Evolutionary conservation across 352 stramenopile species (phyloP), one percentile per base, ranked within the genome.

Genomic region (Phytophthora podocarpi): DNA sequence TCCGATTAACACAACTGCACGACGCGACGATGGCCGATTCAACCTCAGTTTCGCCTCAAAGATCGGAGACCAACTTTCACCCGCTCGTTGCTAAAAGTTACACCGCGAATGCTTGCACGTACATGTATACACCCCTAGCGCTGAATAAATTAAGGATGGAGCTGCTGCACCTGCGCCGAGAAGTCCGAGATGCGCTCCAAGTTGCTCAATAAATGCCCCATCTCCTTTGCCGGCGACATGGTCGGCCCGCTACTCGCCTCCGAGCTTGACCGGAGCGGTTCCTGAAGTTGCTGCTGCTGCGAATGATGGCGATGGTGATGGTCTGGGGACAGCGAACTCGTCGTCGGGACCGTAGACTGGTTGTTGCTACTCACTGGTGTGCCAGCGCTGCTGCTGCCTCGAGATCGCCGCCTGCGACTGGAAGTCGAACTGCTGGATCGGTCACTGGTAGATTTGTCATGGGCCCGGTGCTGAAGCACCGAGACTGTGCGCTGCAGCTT

Each of bases 171-270:
- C 43, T 74, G 66, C 21, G 68, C 49, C 12, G 78, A 89, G 24
- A 89, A 86, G 43, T 85, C 63, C 4, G 82, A 89, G 23, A 89
- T 91, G 37, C 72, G 82, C 59, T 91, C 82, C 41, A 91, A 62
- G 41, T 85, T 89, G 47, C 67, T 77, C 49, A 91, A 64, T n/a
- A 91, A 55, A 26, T 83, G 70, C 28, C 89, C 78, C 35, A 91
- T 74, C 50, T 91, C 82, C 46, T 80, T 78, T 5, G 70, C 59
- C 8, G 79, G 71, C n/a, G 69, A 64, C 30, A 65, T 52, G 20
- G 20, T 41, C 7, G 53, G 54, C 12, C 35, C 35, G 37, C 21
- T 58, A 43, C 59, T 64, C 12, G 52, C 56, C 16, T 35, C 34
- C 0, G 56, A 63, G 24, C 52, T 76, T 16, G 46, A 55, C 13